These are phyloP conservation scores for Colletotrichum siamense DNA, from an alignment of 2,329 filamentous ascomycete species.

Conservation along the genomic window DNA sequence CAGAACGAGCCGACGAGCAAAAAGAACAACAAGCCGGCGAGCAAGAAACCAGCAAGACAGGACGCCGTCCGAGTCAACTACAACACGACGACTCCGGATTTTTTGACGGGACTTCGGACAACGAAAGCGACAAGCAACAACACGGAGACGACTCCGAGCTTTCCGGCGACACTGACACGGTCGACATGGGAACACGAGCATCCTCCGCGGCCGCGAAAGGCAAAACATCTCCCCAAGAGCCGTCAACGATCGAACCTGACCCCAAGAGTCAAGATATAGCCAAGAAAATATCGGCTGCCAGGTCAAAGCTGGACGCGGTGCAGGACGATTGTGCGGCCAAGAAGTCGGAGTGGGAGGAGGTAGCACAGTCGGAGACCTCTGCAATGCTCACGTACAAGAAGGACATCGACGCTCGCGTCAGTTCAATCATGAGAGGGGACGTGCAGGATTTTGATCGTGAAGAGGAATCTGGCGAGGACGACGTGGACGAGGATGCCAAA, in stretches of 20 bases:
- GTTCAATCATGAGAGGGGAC: neutral
- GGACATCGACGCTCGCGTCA: neutral
- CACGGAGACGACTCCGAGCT: neutral
- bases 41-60: neutral
- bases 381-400: neutral
- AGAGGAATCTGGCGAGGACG: neutral
- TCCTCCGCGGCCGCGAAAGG: too few relatives aligned
- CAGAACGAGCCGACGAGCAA: too few relatives aligned
- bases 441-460: neutral
- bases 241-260: too few relatives aligned
- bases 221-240: too few relatives aligned
- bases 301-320: neutral
- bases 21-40: neutral
- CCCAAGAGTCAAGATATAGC: too few relatives aligned
- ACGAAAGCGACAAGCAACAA: neutral
- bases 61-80: neutral
- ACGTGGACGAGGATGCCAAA: neutral
- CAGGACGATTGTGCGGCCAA: neutral
- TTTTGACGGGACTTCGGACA: neutral
- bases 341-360: neutral
- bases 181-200: too few relatives aligned
- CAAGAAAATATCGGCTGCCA: neutral
- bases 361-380: neutral
- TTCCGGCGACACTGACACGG: too few relatives aligned
- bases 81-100: neutral